Evolutionary conservation across 202 grass and related monocot genomes (phyloP).

Genomic region (Cymbopogon flexuosus): DNA sequence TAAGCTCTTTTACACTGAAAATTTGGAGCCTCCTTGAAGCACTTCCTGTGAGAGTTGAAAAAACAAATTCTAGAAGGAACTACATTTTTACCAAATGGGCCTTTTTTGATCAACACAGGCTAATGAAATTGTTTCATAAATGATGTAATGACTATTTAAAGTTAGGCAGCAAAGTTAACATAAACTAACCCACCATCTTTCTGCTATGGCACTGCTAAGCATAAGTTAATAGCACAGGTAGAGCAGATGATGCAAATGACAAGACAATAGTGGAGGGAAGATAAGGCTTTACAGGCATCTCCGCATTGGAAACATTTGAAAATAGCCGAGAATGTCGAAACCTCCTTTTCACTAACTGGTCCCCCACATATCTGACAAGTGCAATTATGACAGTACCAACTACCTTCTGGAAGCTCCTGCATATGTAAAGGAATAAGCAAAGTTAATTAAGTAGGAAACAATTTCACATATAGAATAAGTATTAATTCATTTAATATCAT

Average conservation of each 20-base stretch:
- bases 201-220: not conserved
- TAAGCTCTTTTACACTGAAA: not conserved
- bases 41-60: slow-evolving; percentile 12
- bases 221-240: slow-evolving; percentile 8
- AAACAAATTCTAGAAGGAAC: not conserved
- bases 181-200: not conserved
- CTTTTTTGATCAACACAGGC: not conserved
- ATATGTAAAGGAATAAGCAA: slow-evolving; percentile 15
- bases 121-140: not conserved
- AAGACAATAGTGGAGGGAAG: slow-evolving; percentile 24
- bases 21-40: not conserved
- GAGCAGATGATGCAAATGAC: slow-evolving; percentile 4
- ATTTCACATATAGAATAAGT: slow-evolving; percentile 10
- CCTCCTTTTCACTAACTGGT: slow-evolving; percentile 54
- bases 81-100: not conserved
- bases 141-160: not conserved
- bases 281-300: slow-evolving; percentile 64
- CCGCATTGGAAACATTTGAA: slow-evolving; percentile 87
- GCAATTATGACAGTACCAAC: slow-evolving; percentile 98
- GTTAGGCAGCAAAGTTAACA: not conserved
- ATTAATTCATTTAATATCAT: not conserved
- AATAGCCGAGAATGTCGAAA: slow-evolving; percentile 43
- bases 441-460: slow-evolving; percentile 21
- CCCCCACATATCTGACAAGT: slow-evolving; percentile 77
- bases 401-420: slow-evolving; percentile 92